Base-by-base conservation (phyloP, 805 yeast species). In the Blastobotrys muscicola region DNA sequence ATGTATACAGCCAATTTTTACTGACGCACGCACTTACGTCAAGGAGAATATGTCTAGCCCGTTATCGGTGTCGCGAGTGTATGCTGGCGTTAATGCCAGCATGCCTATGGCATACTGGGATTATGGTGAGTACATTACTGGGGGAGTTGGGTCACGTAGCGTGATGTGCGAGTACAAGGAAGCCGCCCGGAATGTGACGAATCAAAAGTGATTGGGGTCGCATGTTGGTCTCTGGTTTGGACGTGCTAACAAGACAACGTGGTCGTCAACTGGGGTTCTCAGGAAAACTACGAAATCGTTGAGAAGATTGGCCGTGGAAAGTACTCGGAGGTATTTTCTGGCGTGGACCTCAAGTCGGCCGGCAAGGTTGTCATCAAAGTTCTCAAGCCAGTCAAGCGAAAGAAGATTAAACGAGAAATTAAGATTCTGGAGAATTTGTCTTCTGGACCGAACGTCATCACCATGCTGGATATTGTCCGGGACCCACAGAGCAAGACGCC, bases 251-350 rank as follows among this genome's bases (percentile, higher is more conserved):
- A n/a, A 52, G 80, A 75, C 51, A 76, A 75, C 55, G 75, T 81
- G 41, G 73, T 75, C 33, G 79, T 89, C 49, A 76, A 76, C 51
- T 87, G 96, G 95, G 87, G 92, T 32, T 69, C 76, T 36, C 94
- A 84, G 51, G 75, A 78, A n/a, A 79, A 82, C 58, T 87, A 87
- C 62, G 97, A 89, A 65, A 80, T 87, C 38, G 71, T 82, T 33
- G 76, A 78, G 49, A 87, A 86, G 61, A 74, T 89, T 41, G 97
- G 97, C 8, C 74, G 96, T 45, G 97, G 97, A 40, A 86, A 86
- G 65, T 89, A 89, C 61, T 83, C 94, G 11, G 97, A 89, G 66
- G 97, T 89, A 39, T 89, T 89, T 57, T 77, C 85, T 51, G 97
- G 96, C 5, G 72, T 83, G 33, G 78, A 83, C 53, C 46, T 64